Evolutionary conservation across 352 stramenopile genomes (phyloP).

Genomic region (Peronospora destructor): DNA sequence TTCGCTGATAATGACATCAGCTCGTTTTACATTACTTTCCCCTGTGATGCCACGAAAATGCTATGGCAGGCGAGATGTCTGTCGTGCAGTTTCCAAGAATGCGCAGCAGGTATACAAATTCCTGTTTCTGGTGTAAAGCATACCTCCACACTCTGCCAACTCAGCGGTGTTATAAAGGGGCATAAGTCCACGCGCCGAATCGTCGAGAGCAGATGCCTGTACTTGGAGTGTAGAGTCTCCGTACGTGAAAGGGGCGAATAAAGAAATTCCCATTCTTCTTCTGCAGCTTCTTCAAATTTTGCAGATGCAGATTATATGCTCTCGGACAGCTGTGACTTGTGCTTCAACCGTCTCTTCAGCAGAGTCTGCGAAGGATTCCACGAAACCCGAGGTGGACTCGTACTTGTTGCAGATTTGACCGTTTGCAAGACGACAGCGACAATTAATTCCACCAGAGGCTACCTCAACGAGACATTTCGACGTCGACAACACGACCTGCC

Average conservation of each 20-base stretch:
- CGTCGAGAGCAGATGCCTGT: constrained; percentile 73
- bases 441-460: constrained; percentile 88
- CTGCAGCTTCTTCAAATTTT: constrained; percentile 27
- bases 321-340: constrained; percentile 77
- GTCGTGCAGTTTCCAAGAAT: constrained; percentile 85
- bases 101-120: constrained; percentile 35
- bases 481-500: constrained; percentile 63
- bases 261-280: constrained; percentile 14
- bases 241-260: constrained; percentile 53
- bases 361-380: constrained; percentile 86
- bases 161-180: constrained; percentile 86
- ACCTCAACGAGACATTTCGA: constrained; percentile 87
- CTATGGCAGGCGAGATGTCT: constrained; percentile 84
- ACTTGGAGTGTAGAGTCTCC: constrained; percentile 85
- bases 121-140: constrained; percentile 64
- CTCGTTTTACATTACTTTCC: constrained; percentile 90
- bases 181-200: constrained; percentile 65
- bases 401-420: constrained; percentile 91
- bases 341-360: constrained; percentile 76
- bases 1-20: constrained; percentile 92
- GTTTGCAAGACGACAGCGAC: constrained; percentile 85
- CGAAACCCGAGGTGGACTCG: constrained; percentile 85
- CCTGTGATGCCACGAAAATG: constrained; percentile 86
- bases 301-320: constrained; percentile 56
- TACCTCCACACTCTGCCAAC: constrained; percentile 88